Percentiles rank a stretch among this genome's conserved stretches.
phyloP scores from a whole-genome alignment of 1,284 basidiomycete genomes.

The Ganoderma sinense region DNA sequence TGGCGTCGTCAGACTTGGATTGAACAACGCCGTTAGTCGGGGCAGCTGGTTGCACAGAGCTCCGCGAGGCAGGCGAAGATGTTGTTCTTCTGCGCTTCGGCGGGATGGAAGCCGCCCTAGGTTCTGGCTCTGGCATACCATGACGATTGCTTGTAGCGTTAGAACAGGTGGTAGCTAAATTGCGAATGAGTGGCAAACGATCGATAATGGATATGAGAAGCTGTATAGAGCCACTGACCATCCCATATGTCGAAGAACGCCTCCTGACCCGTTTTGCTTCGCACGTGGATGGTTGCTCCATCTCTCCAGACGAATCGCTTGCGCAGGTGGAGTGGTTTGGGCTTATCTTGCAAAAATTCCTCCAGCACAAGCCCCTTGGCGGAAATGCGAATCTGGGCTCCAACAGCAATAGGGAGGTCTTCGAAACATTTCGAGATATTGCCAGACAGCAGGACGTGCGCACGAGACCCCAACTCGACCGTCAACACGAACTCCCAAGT shows the following conservation, averaged over 20 bases:
- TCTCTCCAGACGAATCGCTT: slow-evolving; percentile 22
- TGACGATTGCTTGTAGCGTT: neutral
- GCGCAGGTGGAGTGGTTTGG: slow-evolving; percentile 2
- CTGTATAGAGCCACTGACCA: neutral
- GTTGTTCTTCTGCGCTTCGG: slow-evolving; percentile 10
- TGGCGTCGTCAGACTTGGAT: neutral
- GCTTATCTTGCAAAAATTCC: neutral
- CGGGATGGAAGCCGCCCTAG: neutral
- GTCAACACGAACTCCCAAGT: slow-evolving; percentile 33
- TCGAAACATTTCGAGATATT: slow-evolving; percentile 16
- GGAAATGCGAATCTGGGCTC: slow-evolving; percentile 19
- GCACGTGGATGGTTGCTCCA: slow-evolving; percentile 10
- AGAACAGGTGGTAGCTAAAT: neutral
- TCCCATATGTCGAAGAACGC: slow-evolving; percentile 19
- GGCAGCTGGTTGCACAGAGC: neutral
- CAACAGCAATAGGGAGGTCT: slow-evolving; percentile 17
- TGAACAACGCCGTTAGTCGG: neutral
- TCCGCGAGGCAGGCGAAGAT: neutral
- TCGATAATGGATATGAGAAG: neutral
- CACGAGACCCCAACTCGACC: slow-evolving; percentile 31
- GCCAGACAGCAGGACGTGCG: slow-evolving; percentile 20
- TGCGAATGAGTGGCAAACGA: neutral
- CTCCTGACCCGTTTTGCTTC: slow-evolving; percentile 20
- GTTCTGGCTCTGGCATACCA: neutral
- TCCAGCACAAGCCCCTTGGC: slow-evolving; percentile 18